These are phyloP conservation scores for Aristolochia californica DNA, from an alignment of 164 flowering plant genomes.

Conservation along the genomic window DNA sequence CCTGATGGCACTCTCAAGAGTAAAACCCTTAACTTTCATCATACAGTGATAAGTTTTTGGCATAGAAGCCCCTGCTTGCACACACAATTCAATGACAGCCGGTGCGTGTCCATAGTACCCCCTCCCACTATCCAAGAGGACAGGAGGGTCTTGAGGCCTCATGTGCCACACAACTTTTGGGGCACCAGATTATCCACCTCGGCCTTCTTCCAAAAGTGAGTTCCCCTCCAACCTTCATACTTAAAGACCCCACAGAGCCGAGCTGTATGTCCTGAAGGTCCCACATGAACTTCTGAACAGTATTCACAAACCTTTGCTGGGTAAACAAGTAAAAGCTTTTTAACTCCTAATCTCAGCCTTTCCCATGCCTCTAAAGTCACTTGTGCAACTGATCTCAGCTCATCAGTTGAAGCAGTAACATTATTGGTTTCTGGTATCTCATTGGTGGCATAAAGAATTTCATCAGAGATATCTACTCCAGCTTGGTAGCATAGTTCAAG, in stretches of 20 bases:
- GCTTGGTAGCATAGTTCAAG: conserved; percentile 85
- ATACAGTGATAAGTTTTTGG: conserved; percentile 46
- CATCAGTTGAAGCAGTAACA: conserved; percentile 19
- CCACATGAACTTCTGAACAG: conserved; percentile 89
- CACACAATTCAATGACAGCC: conserved; percentile 73
- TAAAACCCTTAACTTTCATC: conserved; percentile 72
- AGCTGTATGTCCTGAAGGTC: conserved; percentile 80
- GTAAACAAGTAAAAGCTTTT: conserved; percentile 58
- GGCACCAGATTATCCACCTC: conserved; percentile 74
- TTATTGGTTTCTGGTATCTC: not conserved
- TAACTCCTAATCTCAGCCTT: conserved; percentile 48
- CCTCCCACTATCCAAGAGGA: conserved; percentile 51
- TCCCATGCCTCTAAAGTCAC: conserved; percentile 80
- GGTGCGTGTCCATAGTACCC: conserved; percentile 83
- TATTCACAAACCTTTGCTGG: conserved; percentile 71
- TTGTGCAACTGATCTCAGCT: conserved; percentile 29
- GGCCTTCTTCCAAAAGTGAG: conserved; percentile 87
- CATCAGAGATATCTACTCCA: conserved; percentile 38
- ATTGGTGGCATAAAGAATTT: conserved; percentile 5
- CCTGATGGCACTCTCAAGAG: conserved; percentile 12
- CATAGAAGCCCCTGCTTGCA: conserved; percentile 55
- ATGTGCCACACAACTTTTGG: conserved; percentile 66
- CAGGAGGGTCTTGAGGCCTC: conserved; percentile 70
- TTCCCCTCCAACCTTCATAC: conserved; percentile 61
- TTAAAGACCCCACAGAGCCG: conserved; percentile 83